Percentiles rank a stretch among this genome's conserved stretches.
These are phyloP conservation scores for Saccharomycopsis synnaedendra DNA, from an alignment of 805 yeast species.

Conservation along the genomic window DNA sequence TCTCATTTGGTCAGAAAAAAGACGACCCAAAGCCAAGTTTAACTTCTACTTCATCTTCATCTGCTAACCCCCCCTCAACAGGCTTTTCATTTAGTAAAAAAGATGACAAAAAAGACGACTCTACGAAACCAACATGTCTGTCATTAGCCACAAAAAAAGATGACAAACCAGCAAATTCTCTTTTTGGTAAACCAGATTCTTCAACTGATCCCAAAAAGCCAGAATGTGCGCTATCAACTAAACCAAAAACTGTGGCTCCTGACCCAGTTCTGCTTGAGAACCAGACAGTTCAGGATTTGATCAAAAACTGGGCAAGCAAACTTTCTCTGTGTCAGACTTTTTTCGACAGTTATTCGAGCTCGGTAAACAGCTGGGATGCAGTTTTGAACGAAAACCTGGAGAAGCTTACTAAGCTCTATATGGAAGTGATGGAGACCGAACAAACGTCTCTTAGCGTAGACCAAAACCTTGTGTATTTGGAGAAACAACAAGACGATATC, in stretches of 20 bases:
- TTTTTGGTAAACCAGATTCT: neutral
- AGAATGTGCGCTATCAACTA: constrained; percentile 18
- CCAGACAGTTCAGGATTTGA: constrained; percentile 85
- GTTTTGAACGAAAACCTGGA: constrained; percentile 77
- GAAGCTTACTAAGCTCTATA: constrained; percentile 64
- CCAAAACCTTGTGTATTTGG: constrained; percentile 75
- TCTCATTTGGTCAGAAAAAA: constrained; percentile 19
- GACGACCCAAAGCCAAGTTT: too few relatives aligned
- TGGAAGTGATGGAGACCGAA: constrained; percentile 73
- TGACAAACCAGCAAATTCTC: constrained; percentile 8
- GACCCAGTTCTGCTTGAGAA: constrained; percentile 73
- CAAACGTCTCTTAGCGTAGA: constrained; percentile 78
- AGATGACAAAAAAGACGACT: too few relatives aligned
- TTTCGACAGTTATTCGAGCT: constrained; percentile 63
- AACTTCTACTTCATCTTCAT: too few relatives aligned
- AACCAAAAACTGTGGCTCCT: constrained; percentile 48
- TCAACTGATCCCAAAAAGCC: constrained; percentile 16
- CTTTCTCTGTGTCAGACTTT: constrained; percentile 60
- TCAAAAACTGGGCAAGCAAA: constrained; percentile 88
- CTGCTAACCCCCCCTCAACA: constrained; percentile 15
- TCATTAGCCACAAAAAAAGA: neutral
- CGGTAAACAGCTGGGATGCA: constrained; percentile 78
- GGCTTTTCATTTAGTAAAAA: constrained; percentile 7
- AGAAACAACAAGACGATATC: constrained; percentile 85
- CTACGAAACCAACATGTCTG: too few relatives aligned